Percentiles rank a stretch among this genome's conserved stretches.
Evolutionary conservation across 73 alveolate species (phyloP).

Genomic region (Paramecium primaurelia): DNA sequence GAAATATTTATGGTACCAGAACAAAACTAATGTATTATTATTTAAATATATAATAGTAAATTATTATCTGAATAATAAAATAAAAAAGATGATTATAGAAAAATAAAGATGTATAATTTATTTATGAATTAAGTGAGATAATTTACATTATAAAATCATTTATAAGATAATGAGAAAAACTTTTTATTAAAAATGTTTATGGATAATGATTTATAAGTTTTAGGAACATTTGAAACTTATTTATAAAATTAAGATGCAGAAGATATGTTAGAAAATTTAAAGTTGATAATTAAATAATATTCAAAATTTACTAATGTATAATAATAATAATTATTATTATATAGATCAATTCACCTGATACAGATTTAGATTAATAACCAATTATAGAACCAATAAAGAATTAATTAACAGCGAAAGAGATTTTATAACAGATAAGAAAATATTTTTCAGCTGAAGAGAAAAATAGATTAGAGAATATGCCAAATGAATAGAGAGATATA

Average conservation of each 20-base stretch:
- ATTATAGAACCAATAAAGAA: neutral
- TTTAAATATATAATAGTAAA: neutral
- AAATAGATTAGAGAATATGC: neutral
- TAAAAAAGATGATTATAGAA: conserved; percentile 19
- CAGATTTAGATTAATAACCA: neutral
- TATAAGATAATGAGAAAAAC: neutral
- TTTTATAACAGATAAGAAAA: neutral
- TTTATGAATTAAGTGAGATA: conserved; percentile 17
- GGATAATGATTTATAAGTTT: conserved; percentile 24
- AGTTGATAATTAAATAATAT: neutral
- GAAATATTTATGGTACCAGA: neutral
- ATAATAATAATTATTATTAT: neutral
- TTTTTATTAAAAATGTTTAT: conserved; percentile 39
- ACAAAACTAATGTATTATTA: neutral
- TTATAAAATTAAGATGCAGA: neutral
- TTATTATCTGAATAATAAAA: neutral
- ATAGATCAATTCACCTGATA: neutral
- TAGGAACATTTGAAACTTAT: conserved; percentile 29
- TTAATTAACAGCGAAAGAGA: neutral
- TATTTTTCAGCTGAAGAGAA: conserved; percentile 23
- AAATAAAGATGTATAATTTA: neutral
- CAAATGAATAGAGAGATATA: neutral
- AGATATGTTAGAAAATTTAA: conserved; percentile 29
- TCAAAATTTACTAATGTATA: neutral
- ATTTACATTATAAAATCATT: neutral